Percentiles rank a stretch among this genome's conserved stretches.
Conservation (phyloP, 2,329 filamentous ascomycete species). For the Periconia digitata region DNA sequence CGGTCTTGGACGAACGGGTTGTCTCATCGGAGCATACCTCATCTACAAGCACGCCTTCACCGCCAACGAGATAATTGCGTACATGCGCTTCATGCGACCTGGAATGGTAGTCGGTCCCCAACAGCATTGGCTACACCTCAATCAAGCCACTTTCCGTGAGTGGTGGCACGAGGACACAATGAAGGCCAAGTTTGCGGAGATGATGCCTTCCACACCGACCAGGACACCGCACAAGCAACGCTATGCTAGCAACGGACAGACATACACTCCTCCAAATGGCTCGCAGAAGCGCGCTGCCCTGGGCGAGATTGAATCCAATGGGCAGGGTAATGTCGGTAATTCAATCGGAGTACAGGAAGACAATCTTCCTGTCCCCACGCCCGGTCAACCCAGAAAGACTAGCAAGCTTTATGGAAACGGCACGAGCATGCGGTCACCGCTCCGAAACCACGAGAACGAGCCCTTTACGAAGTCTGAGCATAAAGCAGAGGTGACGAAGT, state of each 20-base stretch:
- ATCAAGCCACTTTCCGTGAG: constrained; percentile 95
- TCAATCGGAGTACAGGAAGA: constrained; percentile 76
- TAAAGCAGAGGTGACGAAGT: constrained; percentile 60
- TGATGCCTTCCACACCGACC: constrained; percentile 59
- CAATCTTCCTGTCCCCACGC: constrained; percentile 90
- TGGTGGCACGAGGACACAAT: constrained; percentile 86
- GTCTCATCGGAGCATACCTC: constrained; percentile 93
- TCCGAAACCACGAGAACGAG: constrained; percentile 51
- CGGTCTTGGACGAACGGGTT: constrained; percentile 90
- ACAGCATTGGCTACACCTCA: constrained; percentile 97
- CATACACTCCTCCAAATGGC: constrained; percentile 82
- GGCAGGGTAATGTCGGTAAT: constrained; percentile 47
- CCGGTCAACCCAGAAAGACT: constrained; percentile 91
- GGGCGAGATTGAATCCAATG: constrained; percentile 90
- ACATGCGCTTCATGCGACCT: constrained; percentile 98
- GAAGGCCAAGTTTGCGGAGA: constrained; percentile 76
- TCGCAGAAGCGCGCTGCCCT: constrained; percentile 78
- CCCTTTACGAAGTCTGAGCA: constrained; percentile 58
- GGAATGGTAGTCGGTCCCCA: constrained; percentile 99
- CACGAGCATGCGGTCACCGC: constrained; percentile 34
- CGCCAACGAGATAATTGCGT: constrained; percentile 94
- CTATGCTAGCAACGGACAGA: constrained; percentile 65
- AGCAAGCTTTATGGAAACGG: constrained; percentile 70
- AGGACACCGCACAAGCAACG: constrained; percentile 53
- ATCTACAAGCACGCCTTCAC: constrained; percentile 98